Evolutionary conservation across 495 filamentous ascomycete species (phyloP).

Genomic region (Podospora fimiseda): DNA sequence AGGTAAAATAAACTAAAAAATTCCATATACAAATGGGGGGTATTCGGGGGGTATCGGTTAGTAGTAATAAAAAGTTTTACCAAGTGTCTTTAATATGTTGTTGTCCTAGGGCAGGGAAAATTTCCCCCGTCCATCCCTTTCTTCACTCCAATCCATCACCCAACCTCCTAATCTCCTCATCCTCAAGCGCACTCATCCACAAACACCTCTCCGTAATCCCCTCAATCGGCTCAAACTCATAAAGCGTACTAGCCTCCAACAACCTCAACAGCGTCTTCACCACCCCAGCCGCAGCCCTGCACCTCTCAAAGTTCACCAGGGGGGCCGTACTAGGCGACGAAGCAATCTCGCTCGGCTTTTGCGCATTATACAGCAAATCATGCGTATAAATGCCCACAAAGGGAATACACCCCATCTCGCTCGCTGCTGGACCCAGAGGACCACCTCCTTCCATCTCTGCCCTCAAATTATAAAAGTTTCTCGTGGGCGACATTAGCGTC

Average conservation of each 20-base stretch:
- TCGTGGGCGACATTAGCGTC: slow-evolving; percentile 72
- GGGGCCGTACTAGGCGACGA: slow-evolving; percentile 60
- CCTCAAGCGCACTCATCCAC: slow-evolving; percentile 85
- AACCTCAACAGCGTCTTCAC: slow-evolving; percentile 87
- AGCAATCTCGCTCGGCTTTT: slow-evolving; percentile 69
- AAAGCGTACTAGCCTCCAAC: slow-evolving; percentile 87
- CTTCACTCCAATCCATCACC: slow-evolving; percentile 35
- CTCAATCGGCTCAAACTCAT: slow-evolving; percentile 76
- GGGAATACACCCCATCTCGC: slow-evolving; percentile 86
- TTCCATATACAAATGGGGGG: no score
- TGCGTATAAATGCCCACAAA: slow-evolving; percentile 95
- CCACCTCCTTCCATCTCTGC: slow-evolving; percentile 77
- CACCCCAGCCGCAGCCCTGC: slow-evolving; percentile 81
- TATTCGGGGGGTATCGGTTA: no score
- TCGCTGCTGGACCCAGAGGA: slow-evolving; percentile 22
- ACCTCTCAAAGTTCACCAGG: slow-evolving; percentile 92
- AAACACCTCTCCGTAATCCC: slow-evolving; percentile 85
- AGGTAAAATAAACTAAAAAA: no score
- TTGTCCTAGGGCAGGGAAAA: no score
- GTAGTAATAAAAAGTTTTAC: no score
- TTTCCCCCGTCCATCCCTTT: neutral
- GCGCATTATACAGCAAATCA: slow-evolving; percentile 92
- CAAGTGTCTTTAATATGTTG: no score
- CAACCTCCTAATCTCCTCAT: slow-evolving; percentile 66
- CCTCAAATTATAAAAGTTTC: slow-evolving; percentile 85